A percentile compares a stretch with the other conserved stretches of the same genome.
Conservation (phyloP, 352 stramenopile species). For the Phytophthora multivora region DNA sequence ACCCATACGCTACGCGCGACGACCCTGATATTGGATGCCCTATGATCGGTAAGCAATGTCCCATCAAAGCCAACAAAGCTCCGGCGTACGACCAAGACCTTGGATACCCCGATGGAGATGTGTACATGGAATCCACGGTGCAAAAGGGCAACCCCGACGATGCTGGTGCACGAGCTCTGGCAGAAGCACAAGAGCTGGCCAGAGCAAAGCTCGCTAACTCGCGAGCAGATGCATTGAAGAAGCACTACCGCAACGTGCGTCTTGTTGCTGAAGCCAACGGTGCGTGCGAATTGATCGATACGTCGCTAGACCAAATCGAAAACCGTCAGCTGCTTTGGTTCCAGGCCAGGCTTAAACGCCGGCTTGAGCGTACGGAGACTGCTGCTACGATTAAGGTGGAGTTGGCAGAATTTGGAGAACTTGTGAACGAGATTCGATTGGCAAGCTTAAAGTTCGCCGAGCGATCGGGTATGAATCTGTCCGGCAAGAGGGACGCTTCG, state of each 20-base stretch:
- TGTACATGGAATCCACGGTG: slow-evolving; percentile 77
- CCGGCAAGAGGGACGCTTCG: slow-evolving; percentile 75
- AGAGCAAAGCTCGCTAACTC: slow-evolving; percentile 74
- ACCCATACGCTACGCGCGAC: slow-evolving; percentile 87
- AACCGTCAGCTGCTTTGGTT: slow-evolving; percentile 77
- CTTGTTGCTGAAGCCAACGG: slow-evolving; percentile 84
- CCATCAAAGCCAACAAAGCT: slow-evolving; percentile 83
- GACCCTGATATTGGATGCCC: slow-evolving; percentile 83
- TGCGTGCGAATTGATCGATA: slow-evolving; percentile 75
- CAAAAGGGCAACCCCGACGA: slow-evolving; percentile 76
- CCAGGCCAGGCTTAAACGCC: slow-evolving; percentile 74
- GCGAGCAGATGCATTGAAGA: slow-evolving; percentile 79
- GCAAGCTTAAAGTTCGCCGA: slow-evolving; percentile 81
- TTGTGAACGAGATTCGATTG: slow-evolving; percentile 85
- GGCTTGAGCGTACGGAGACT: slow-evolving; percentile 72
- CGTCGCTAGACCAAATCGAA: slow-evolving; percentile 78
- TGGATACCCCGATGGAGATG: slow-evolving; percentile 80
- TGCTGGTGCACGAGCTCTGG: slow-evolving; percentile 63
- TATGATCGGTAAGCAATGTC: slow-evolving; percentile 91
- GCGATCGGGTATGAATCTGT: slow-evolving; percentile 86
- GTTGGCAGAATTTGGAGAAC: slow-evolving; percentile 75
- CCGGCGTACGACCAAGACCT: slow-evolving; percentile 82
- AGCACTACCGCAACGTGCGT: slow-evolving; percentile 88
- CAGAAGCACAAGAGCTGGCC: slow-evolving; percentile 68
- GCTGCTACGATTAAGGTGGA: slow-evolving; percentile 89